These are phyloP conservation scores for Rhodotorula sphaerocarpa DNA, from an alignment of 768 basidiomycete species.

Conservation along the genomic window DNA sequence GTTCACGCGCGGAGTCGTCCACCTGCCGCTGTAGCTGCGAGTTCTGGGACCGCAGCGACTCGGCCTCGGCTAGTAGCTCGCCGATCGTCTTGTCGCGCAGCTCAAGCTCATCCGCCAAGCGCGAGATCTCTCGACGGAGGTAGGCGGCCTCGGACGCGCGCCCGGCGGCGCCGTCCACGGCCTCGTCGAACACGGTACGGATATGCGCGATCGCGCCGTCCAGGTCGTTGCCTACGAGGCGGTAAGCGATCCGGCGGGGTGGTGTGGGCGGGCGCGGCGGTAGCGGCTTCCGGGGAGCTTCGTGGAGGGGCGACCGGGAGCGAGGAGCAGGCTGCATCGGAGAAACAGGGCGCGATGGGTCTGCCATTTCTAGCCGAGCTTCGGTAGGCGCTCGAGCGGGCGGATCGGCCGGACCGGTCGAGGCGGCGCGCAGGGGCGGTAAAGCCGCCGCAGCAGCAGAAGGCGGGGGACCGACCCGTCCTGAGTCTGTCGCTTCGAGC, in stretches of 20 bases:
- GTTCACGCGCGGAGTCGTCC: not conserved
- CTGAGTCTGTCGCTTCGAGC: no score
- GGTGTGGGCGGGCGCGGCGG: not conserved
- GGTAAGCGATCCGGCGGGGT: not conserved
- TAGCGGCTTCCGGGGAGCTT: not conserved
- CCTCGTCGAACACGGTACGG: not conserved
- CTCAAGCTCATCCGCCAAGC: not conserved
- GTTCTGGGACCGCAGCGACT: no score
- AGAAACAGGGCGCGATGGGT: no score
- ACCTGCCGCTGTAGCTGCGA: no score
- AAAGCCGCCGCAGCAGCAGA: no score
- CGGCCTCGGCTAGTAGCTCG: not conserved
- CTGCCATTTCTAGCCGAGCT: no score
- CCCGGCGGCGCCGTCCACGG: not conserved
- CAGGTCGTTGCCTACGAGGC: slow-evolving; percentile 5
- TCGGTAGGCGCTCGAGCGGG: no score
- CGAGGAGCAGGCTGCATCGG: no score
- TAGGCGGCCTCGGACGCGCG: not conserved
- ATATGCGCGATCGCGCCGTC: not conserved
- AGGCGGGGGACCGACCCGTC: no score
- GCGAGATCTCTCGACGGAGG: slow-evolving; percentile 10
- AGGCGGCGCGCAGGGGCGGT: no score
- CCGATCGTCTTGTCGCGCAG: not conserved
- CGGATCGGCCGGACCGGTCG: no score
- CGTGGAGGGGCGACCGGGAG: no score